These are phyloP conservation scores for Sporodiniella umbellata DNA, from an alignment of 371 early-diverging fungal species.

Conservation along the genomic window DNA sequence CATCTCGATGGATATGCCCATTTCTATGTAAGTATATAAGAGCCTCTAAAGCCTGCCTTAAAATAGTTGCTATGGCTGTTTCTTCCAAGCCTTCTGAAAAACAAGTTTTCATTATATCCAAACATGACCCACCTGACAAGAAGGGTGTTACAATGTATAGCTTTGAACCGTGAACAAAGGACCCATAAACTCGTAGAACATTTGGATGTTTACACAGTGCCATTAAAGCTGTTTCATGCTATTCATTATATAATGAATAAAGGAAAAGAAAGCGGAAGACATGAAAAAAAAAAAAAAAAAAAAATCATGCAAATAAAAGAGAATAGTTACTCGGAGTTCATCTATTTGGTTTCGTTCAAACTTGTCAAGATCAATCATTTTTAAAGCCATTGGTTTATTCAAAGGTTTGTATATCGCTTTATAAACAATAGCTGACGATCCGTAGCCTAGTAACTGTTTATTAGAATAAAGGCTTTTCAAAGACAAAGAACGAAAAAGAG, in stretches of 20 bases:
- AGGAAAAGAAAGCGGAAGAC: too few species aligned
- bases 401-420: slow-evolving; percentile 69
- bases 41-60: slow-evolving; percentile 84
- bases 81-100: slow-evolving; percentile 87
- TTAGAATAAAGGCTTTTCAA: too few species aligned
- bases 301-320: too few species aligned
- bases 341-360: slow-evolving; percentile 89
- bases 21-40: slow-evolving; percentile 85
- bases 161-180: slow-evolving; percentile 81
- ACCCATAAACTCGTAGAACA: slow-evolving; percentile 78
- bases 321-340: slow-evolving; percentile 69
- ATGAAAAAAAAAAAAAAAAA: not conserved
- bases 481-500: too few species aligned
- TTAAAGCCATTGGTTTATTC: slow-evolving; percentile 66
- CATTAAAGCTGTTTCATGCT: slow-evolving; percentile 89
- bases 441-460: too few species aligned
- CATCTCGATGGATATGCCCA: slow-evolving; percentile 90
- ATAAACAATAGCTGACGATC: slow-evolving; percentile 81
- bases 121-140: slow-evolving; percentile 76
- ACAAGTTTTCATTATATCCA: slow-evolving; percentile 86
- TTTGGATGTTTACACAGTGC: slow-evolving; percentile 85
- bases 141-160: slow-evolving; percentile 85
- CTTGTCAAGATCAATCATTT: slow-evolving; percentile 83
- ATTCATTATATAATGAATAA: too few species aligned
- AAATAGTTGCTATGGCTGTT: slow-evolving; percentile 73